Conservation (phyloP, 495 filamentous ascomycete species). For the Trichoderma erinaceum region DNA sequence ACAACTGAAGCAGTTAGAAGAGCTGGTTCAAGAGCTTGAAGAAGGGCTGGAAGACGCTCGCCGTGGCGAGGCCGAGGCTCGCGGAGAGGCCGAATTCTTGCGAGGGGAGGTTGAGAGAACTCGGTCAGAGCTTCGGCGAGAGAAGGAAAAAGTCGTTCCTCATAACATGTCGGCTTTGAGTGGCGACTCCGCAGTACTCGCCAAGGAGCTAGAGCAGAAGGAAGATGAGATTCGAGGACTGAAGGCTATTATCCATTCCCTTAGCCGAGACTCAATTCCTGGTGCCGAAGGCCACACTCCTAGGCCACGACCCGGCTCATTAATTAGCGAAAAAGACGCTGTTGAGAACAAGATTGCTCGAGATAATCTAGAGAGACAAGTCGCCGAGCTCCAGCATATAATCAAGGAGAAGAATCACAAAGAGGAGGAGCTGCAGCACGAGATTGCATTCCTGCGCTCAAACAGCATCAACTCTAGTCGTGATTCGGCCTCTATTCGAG, state of each 20-base stretch:
- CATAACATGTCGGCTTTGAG: slow-evolving; percentile 46
- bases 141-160: slow-evolving; percentile 79
- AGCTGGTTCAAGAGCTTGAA: slow-evolving; percentile 91
- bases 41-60: slow-evolving; percentile 94
- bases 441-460: slow-evolving; percentile 63
- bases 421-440: slow-evolving; percentile 86
- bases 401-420: slow-evolving; percentile 65
- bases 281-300: slow-evolving; percentile 41
- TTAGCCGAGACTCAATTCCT: slow-evolving; percentile 66
- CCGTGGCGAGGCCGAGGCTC: slow-evolving; percentile 92
- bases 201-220: slow-evolving; percentile 83
- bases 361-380: slow-evolving; percentile 66
- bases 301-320: slow-evolving; percentile 35
- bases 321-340: slow-evolving; percentile 42
- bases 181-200: slow-evolving; percentile 36
- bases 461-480: slow-evolving; percentile 32
- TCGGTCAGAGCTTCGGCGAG: slow-evolving; percentile 80
- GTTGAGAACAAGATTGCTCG: slow-evolving; percentile 48
- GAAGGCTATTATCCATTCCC: slow-evolving; percentile 94
- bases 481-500: slow-evolving; percentile 39
- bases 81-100: slow-evolving; percentile 93
- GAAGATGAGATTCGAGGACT: slow-evolving; percentile 96
- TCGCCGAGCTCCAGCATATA: slow-evolving; percentile 58
- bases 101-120: slow-evolving; percentile 92
- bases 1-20: slow-evolving; percentile 92